Percentiles rank a stretch among this genome's conserved stretches.
phyloP scores from a whole-genome alignment of 176 grass and related monocot genomes.

The Cymbopogon citratus region DNA sequence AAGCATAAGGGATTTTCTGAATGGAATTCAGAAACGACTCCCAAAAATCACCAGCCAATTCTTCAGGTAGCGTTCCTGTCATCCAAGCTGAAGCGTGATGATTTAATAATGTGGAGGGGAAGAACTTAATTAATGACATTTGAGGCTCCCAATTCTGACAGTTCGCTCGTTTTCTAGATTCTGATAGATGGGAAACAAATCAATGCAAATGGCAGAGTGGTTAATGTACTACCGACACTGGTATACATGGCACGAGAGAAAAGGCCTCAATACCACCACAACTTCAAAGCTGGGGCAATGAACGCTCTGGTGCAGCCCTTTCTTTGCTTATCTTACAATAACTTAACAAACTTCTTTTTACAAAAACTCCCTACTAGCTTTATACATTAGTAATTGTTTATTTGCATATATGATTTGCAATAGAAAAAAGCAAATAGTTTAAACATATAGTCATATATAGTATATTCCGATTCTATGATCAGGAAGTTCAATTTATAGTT shows the following conservation, averaged over 20 bases:
- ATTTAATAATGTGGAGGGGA: too few species aligned
- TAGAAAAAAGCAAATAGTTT: too few species aligned
- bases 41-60: slow-evolving; percentile 64
- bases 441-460: too few species aligned
- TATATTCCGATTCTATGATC: neutral
- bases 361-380: neutral
- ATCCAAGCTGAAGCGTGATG: too few species aligned
- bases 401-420: too few species aligned
- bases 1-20: slow-evolving; percentile 60
- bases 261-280: slow-evolving; percentile 58
- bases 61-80: slow-evolving; percentile 45
- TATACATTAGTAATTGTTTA: too few species aligned
- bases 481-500: too few species aligned
- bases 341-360: neutral
- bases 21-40: slow-evolving; percentile 41
- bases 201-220: slow-evolving; percentile 38
- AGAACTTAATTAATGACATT: too few species aligned
- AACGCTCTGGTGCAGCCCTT: slow-evolving; percentile 66
- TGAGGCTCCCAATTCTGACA: too few species aligned
- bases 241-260: slow-evolving; percentile 97
- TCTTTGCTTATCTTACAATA: too few species aligned
- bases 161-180: slow-evolving; percentile 46
- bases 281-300: slow-evolving; percentile 92
- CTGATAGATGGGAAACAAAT: slow-evolving; percentile 55
- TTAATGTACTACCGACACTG: slow-evolving; percentile 52